Conservation (phyloP, 148 eudicot genomes). For the Polygonum aviculare region DNA sequence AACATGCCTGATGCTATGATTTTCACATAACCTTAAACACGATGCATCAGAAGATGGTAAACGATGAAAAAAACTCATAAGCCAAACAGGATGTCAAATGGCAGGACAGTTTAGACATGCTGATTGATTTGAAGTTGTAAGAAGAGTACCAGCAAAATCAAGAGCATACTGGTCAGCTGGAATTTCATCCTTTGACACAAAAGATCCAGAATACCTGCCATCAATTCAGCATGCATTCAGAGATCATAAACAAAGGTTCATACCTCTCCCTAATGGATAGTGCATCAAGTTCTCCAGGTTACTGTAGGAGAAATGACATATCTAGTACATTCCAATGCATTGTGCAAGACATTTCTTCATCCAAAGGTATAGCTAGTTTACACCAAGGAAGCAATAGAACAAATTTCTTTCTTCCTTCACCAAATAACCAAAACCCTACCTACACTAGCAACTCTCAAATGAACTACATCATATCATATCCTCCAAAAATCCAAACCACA, state of each 20-base stretch:
- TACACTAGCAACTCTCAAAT: not conserved
- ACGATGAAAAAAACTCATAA: no score
- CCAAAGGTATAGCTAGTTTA: not conserved
- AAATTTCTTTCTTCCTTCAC: not conserved
- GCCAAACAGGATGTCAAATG: not conserved
- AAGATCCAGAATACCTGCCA: constrained; percentile 72
- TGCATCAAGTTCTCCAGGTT: not conserved
- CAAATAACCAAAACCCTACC: not conserved
- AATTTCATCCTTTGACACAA: constrained; percentile 64
- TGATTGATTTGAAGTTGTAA: not conserved
- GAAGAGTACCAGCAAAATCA: constrained; percentile 59
- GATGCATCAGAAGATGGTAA: no score
- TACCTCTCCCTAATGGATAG: not conserved
- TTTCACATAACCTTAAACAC: not conserved
- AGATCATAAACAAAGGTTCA: not conserved
- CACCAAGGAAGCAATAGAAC: not conserved
- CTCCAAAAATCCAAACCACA: not conserved
- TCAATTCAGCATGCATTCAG: not conserved
- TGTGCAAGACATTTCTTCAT: not conserved
- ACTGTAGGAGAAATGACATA: not conserved
- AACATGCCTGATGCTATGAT: not conserved
- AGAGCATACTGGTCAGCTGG: constrained; percentile 73
- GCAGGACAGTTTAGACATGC: not conserved
- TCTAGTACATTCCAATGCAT: not conserved
- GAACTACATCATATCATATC: not conserved